Conservation (phyloP, 1,284 basidiomycete genomes). For the Marasmius tenuissimus region DNA sequence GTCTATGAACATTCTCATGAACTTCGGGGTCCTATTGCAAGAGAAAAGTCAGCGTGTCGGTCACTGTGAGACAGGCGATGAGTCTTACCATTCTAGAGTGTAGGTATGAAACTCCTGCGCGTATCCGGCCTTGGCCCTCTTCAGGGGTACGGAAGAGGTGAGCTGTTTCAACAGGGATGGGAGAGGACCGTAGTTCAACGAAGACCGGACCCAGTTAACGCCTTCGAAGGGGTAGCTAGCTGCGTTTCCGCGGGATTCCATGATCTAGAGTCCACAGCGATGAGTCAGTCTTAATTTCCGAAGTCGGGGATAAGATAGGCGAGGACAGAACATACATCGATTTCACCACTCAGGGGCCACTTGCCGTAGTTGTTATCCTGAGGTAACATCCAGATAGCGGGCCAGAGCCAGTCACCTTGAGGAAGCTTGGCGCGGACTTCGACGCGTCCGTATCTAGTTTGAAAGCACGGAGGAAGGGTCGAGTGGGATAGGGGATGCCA, state of each 20-base stretch:
- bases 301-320: neutral
- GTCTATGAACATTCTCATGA: constrained; percentile 74
- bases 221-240: constrained; percentile 62
- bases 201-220: constrained; percentile 64
- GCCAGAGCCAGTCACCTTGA: constrained; percentile 60
- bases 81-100: constrained; percentile 66
- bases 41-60: neutral
- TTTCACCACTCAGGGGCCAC: constrained; percentile 73
- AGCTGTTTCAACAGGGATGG: constrained; percentile 59
- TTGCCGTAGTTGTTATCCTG: constrained; percentile 68
- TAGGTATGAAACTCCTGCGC: constrained; percentile 69
- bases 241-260: constrained; percentile 68
- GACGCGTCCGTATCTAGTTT: constrained; percentile 65
- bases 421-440: constrained; percentile 78
- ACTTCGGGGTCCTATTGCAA: constrained; percentile 41
- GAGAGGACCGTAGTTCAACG: constrained; percentile 74
- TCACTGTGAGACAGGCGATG: neutral
- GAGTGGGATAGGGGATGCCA: neutral
- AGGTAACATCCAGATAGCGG: constrained; percentile 81
- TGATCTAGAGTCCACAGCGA: constrained; percentile 34
- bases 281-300: neutral
- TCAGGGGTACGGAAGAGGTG: constrained; percentile 66
- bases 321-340: constrained; percentile 43
- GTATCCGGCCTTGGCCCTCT: constrained; percentile 47
- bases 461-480: neutral